These are phyloP conservation scores for Penicillium longicatenatum DNA, from an alignment of 495 filamentous ascomycete species.

Conservation along the genomic window DNA sequence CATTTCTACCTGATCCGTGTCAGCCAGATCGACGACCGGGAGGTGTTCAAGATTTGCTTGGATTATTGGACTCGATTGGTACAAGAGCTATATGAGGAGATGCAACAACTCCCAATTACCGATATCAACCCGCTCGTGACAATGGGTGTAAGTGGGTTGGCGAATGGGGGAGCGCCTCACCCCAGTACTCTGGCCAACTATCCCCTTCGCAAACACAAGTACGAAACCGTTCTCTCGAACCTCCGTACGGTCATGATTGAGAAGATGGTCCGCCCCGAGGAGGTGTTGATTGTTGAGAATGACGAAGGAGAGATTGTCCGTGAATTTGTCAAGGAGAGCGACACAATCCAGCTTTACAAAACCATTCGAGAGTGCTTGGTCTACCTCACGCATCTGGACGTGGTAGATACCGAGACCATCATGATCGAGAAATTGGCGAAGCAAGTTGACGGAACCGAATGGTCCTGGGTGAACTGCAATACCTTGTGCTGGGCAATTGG, in stretches of 20 bases:
- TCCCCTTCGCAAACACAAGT: constrained; percentile 95
- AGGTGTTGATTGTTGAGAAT: constrained; percentile 99
- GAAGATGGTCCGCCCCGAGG: constrained; percentile 97
- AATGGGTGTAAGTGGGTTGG: constrained; percentile 68
- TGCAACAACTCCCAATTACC: constrained; percentile 89
- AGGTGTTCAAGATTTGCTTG: constrained; percentile 98
- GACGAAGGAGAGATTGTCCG: constrained; percentile 99
- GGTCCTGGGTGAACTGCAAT: constrained; percentile 99
- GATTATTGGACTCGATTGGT: constrained; percentile 99
- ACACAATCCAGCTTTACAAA: constrained; percentile 99
- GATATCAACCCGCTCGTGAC: constrained; percentile 86
- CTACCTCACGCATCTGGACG: constrained; percentile 96
- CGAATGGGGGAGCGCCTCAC: constrained; percentile 81
- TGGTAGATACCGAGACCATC: constrained; percentile 95
- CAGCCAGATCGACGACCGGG: constrained; percentile 96
- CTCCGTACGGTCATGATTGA: constrained; percentile 98
- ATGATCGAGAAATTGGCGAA: constrained; percentile 97
- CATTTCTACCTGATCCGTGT: constrained; percentile 98
- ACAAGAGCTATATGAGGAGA: constrained; percentile 98
- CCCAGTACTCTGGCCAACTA: constrained; percentile 80
- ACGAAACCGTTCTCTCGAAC: constrained; percentile 89
- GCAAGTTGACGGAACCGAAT: constrained; percentile 92
- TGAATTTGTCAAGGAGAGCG: constrained; percentile 98
- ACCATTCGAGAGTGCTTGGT: constrained; percentile 97
- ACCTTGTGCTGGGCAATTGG: constrained; percentile 99